Evolutionary conservation across 495 filamentous ascomycete species (phyloP), one percentile per base, ranked within the genome.

Genomic region (Aspergillus cavernicola): DNA sequence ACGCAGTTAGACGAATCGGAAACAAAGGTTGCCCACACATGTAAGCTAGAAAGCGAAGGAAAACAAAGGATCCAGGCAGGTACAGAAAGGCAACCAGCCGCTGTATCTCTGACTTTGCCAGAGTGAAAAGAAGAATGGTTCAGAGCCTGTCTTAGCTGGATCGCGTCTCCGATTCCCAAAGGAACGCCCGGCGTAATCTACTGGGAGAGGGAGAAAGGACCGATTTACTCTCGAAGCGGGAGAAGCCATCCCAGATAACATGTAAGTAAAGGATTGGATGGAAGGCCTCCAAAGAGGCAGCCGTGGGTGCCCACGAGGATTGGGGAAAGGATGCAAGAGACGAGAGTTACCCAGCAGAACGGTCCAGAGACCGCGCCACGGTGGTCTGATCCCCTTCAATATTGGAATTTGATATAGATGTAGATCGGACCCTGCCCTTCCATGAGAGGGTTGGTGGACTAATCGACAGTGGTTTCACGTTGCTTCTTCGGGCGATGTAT

Each of bases 71-170:
- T 47, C 19, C 13, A 47, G 44, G 44, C 44, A 33, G 31, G 44
- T 36, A 32, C 39, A 24, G 20, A 42, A n/a, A 42, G 39, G 23
- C 39, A 42, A 28, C 23, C 39, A 42, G 22, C 13, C 22, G 46
- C 3, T 16, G 42, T 43, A 28, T 40, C 36, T 26, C 15, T 22
- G 29, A 55, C 31, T 31, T 32, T n/a, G 36, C 18, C 8, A 37
- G 16, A 26, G 22, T n/a, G 11, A 10, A 47, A 26, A 37, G 43
- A 46, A 32, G 38, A 40, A 62, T 50, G 39, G 40, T 62, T 55
- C 52, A 61, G 54, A 52, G 48, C 52, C 15, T 31, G 44, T 52
- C 29, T 41, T 61, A 58, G 55, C 43, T 56, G 49, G 59, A 62
- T 58, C 52, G 55, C 49, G 20, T 50, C 50, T 52, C 44, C n/a